These are phyloP conservation scores for Funneliformis geosporum DNA, from an alignment of 192 early-diverging fungal genomes.

Conservation along the genomic window DNA sequence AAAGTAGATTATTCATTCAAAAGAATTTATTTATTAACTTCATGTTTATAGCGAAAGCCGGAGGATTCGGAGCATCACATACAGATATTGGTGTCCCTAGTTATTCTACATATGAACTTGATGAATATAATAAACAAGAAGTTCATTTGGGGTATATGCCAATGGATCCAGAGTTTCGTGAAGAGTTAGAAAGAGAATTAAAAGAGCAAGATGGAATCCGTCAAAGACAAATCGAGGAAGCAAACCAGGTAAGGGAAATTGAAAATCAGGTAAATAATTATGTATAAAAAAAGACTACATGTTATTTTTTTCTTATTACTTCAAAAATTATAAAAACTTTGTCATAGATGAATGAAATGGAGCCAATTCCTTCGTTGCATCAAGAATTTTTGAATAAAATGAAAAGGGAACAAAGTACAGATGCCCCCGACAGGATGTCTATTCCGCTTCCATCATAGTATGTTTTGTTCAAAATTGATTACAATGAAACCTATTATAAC, in stretches of 20 bases:
- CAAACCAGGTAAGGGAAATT: not conserved
- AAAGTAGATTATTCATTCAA: not conserved
- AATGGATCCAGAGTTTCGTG: constrained; percentile 68
- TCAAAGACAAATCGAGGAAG: not conserved
- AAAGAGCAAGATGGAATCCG: constrained; percentile 60
- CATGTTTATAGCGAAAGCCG: not conserved
- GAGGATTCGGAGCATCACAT: constrained; percentile 19
- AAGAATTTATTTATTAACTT: not conserved
- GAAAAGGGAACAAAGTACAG: constrained; percentile 28
- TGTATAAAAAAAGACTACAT: not conserved
- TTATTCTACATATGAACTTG: constrained; percentile 69
- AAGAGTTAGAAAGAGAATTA: constrained; percentile 80
- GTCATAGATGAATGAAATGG: not conserved
- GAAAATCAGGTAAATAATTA: not conserved
- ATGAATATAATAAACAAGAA: constrained; percentile 79
- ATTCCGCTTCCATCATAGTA: constrained; percentile 76
- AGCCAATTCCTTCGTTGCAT: not conserved
- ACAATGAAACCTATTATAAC: constrained; percentile 34
- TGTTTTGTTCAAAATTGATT: constrained; percentile 21
- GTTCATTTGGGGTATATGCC: constrained; percentile 75
- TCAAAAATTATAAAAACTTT: not conserved
- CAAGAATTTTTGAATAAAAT: constrained; percentile 12
- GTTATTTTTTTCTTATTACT: not conserved
- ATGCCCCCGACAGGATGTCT: constrained; percentile 58
- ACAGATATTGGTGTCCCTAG: constrained; percentile 66